These are phyloP conservation scores for Dryas integrifolia DNA, from an alignment of 331 rosid species.

Conservation along the genomic window DNA sequence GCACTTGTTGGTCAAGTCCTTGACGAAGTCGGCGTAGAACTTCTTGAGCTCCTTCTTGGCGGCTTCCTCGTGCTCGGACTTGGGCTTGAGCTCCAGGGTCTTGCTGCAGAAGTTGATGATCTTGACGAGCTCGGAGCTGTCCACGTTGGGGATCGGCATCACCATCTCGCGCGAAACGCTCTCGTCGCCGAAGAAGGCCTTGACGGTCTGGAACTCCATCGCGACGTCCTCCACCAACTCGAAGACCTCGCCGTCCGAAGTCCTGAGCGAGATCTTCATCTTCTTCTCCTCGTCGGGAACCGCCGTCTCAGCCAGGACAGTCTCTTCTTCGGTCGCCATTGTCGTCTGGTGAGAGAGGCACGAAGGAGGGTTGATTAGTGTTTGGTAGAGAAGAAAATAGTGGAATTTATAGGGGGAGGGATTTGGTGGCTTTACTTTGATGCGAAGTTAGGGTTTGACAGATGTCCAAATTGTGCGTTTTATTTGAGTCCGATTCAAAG, in stretches of 20 bases:
- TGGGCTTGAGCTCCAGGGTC: neutral
- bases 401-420: no score
- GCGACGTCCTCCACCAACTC: constrained; percentile 12
- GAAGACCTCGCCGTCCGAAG: constrained; percentile 8
- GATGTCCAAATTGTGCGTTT: no score
- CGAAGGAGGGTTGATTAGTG: neutral
- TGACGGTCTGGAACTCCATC: constrained; percentile 24
- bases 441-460: no score
- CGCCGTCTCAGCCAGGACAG: no score
- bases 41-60: constrained; percentile 20
- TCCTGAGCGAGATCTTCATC: constrained; percentile 17
- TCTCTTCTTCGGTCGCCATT: no score
- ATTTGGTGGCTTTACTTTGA: no score
- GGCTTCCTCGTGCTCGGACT: neutral
- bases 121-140: neutral
- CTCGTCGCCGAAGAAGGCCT: constrained; percentile 18
- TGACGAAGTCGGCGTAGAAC: neutral
- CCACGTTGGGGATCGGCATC: constrained; percentile 28
- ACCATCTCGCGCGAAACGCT: neutral
- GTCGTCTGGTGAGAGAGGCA: neutral
- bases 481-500: no score
- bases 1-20: neutral
- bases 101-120: constrained; percentile 21
- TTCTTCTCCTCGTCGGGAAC: neutral
- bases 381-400: neutral